Evolutionary conservation across 768 basidiomycete genomes (phyloP).

Genomic region (Suillus decipiens): DNA sequence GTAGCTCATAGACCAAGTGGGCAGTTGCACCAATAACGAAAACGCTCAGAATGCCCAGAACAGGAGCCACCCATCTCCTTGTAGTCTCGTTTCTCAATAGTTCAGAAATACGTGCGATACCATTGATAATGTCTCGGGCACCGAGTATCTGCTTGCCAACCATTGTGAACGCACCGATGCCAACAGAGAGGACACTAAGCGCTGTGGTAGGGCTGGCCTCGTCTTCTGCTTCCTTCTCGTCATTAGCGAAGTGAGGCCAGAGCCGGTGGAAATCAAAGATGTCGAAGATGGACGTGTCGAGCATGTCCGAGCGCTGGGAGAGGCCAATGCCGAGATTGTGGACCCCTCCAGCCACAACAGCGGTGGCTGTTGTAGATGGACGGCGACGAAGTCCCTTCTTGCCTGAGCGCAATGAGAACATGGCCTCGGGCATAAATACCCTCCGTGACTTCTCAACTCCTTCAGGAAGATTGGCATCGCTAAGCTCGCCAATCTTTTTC

Average conservation of each 20-base stretch:
- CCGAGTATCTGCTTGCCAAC: slow-evolving; percentile 84
- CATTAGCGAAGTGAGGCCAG: slow-evolving; percentile 66
- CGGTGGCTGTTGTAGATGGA: slow-evolving; percentile 37
- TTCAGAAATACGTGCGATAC: slow-evolving; percentile 72
- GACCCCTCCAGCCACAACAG: slow-evolving; percentile 74
- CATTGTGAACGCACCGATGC: slow-evolving; percentile 87
- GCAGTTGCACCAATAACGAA: slow-evolving; percentile 69
- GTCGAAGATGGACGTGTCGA: slow-evolving; percentile 80
- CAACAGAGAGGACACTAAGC: slow-evolving; percentile 71
- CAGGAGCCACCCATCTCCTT: slow-evolving; percentile 85
- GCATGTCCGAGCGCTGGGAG: slow-evolving; percentile 72
- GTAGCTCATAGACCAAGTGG: slow-evolving; percentile 87
- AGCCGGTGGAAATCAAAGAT: slow-evolving; percentile 86
- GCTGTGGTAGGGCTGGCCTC: slow-evolving; percentile 57
- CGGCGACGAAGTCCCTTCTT: slow-evolving; percentile 42
- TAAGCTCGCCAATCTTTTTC: slow-evolving; percentile 63
- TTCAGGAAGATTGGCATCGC: slow-evolving; percentile 74
- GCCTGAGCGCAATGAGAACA: slow-evolving; percentile 72
- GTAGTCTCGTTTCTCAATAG: slow-evolving; percentile 78
- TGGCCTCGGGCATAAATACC: slow-evolving; percentile 95
- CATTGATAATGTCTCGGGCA: slow-evolving; percentile 74
- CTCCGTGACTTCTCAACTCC: slow-evolving; percentile 80
- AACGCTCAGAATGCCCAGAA: slow-evolving; percentile 81
- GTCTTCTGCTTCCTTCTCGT: slow-evolving; percentile 28
- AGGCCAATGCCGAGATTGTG: slow-evolving; percentile 84